These are phyloP conservation scores for Massarina eburnea DNA, from an alignment of 2,329 filamentous ascomycete genomes.

Conservation along the genomic window DNA sequence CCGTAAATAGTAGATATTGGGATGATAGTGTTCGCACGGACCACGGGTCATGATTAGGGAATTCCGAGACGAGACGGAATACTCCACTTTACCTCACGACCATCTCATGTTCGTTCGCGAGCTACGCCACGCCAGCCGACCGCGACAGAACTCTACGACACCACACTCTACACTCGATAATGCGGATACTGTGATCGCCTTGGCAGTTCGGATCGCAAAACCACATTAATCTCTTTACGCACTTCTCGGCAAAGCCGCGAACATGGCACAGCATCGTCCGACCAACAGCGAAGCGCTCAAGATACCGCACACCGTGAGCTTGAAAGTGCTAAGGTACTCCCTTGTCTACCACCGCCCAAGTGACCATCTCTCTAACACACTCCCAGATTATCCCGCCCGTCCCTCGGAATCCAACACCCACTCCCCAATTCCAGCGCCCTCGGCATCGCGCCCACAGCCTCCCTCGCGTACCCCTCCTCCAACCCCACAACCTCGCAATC, in stretches of 20 bases:
- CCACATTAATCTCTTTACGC: not conserved
- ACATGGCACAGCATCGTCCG: constrained; percentile 44
- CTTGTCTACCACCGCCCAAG: not conserved
- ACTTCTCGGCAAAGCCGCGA: constrained; percentile 7
- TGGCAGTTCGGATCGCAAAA: too few relatives aligned
- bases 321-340: constrained; percentile 79
- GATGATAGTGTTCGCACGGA: too few relatives aligned
- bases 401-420: constrained; percentile 71
- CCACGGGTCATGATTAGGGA: too few relatives aligned
- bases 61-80: too few relatives aligned
- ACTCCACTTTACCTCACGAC: not conserved
- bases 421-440: constrained; percentile 57
- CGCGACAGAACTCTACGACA: too few relatives aligned
- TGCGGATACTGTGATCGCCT: too few relatives aligned
- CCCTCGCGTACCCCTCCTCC: constrained; percentile 67
- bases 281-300: constrained; percentile 43
- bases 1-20: too few relatives aligned
- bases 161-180: too few relatives aligned
- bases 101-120: too few relatives aligned
- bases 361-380: not conserved
- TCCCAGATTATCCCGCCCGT: constrained; percentile 75
- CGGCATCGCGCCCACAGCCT: constrained; percentile 60
- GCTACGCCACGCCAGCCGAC: too few relatives aligned
- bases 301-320: constrained; percentile 74
- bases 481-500: constrained; percentile 53